phyloP scores from a whole-genome alignment of 176 grass and related monocot genomes.

The Carex parvula region DNA sequence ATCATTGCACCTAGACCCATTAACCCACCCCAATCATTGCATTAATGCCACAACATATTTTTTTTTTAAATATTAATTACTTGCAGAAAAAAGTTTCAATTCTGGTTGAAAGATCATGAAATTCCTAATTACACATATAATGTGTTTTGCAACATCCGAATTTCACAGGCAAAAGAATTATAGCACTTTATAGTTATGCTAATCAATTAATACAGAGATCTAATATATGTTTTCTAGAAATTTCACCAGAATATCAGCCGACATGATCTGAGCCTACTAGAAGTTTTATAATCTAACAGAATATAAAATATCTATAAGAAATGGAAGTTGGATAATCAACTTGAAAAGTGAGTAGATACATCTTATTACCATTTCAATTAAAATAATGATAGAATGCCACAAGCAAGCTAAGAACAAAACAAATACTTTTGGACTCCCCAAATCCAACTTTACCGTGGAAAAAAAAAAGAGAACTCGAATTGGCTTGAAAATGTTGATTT shows the following conservation, averaged over 20 bases:
- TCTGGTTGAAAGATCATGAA: background rate
- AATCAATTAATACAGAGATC: background rate
- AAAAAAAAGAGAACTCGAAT: background rate
- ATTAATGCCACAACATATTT: background rate
- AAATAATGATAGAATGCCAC: background rate
- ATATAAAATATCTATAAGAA: background rate
- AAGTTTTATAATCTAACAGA: background rate
- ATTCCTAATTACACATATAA: background rate
- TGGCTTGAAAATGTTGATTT: background rate
- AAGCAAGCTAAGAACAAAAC: background rate
- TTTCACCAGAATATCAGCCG: background rate
- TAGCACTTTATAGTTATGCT: background rate
- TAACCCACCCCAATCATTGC: no score
- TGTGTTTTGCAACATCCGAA: background rate
- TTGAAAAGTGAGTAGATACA: background rate
- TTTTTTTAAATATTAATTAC: background rate
- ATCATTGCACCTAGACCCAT: background rate
- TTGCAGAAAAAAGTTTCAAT: background rate
- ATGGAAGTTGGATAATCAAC: background rate
- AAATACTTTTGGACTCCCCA: background rate
- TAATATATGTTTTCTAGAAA: background rate
- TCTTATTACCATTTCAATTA: background rate
- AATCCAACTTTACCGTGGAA: background rate
- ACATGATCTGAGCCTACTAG: background rate
- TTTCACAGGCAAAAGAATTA: background rate